Evolutionary conservation across 805 yeast species (phyloP), one percentile per base, ranked within the genome.

Genomic region (Brettanomyces nanus): DNA sequence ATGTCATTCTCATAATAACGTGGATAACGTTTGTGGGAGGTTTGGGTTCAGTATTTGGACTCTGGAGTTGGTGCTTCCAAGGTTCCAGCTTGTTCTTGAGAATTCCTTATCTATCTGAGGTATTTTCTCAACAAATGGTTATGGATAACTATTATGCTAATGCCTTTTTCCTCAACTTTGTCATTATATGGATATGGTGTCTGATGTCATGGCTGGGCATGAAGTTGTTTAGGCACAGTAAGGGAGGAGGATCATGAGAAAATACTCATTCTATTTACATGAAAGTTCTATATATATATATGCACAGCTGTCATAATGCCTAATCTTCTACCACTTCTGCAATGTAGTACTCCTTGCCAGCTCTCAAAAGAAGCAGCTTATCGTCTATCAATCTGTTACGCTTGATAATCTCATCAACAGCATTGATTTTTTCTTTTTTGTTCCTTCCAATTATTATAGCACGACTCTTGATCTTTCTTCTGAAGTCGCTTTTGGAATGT

Each of bases 151-250:
- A 62, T 40, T 58, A 59, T 31, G 40, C 60, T 3, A 54, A 52
- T 39, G 40, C 49, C 6, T 50, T 61, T 31, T 52, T 58, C 19
- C 43, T 61, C 18, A 59, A 52, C 28, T 59, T 56, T 37, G 61
- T 55, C 18, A 48, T 61, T 4, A 35, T 61, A 3, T 77, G 84
- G 83, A 55, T 76, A 4, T 84, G 95, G 94, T 75, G 87, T 30
- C 59, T 77, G 7, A 61, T 71, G 3, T 75, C 87, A 9, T 85
- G 95, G 95, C 65, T 77, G 32, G 89, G 92, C 27, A 67, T 84
- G 71, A 85, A 85, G 56, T 61, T 84, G 40, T 85, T 85, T 59
- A 65, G 86, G 39, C 92, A 85, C 52, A 80, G 92, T 18, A 80
- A 77, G 47, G 86, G 86, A 6, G 70, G 74, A 19, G 67, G 66